Conservation (phyloP, 208 protist species). For the Crithidia mellificae region DNA sequence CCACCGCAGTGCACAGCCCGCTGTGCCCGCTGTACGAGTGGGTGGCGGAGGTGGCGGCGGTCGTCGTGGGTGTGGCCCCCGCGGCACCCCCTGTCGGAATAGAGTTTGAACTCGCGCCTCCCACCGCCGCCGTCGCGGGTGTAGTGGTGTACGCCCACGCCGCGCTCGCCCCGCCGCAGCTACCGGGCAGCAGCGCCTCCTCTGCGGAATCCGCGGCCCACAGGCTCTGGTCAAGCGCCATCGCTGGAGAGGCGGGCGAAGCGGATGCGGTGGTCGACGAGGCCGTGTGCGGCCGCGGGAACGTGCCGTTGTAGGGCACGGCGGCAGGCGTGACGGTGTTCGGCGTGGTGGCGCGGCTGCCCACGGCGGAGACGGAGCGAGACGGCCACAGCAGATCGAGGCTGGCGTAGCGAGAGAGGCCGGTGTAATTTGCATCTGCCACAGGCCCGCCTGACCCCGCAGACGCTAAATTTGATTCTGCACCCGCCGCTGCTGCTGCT, state of each 20-base stretch:
- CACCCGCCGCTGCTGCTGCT: too few relatives aligned
- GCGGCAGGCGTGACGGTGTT: background rate
- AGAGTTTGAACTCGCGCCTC: too few relatives aligned
- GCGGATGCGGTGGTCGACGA: background rate
- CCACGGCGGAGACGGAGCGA: background rate
- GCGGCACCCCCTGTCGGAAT: too few relatives aligned
- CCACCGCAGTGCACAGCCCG: background rate
- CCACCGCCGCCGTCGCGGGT: too few relatives aligned
- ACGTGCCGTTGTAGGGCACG: background rate
- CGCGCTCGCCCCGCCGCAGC: conserved; percentile 13
- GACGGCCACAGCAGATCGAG: conserved; percentile 18
- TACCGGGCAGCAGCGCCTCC: conserved; percentile 38
- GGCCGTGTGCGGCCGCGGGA: background rate
- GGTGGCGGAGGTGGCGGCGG: background rate
- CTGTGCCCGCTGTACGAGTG: background rate
- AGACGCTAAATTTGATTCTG: too few relatives aligned
- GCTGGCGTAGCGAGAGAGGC: conserved; percentile 10
- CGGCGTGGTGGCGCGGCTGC: conserved; percentile 16
- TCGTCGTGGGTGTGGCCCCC: background rate
- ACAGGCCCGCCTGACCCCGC: background rate
- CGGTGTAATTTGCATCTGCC: background rate
- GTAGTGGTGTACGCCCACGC: conserved; percentile 11
- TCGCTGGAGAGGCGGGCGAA: conserved; percentile 14
- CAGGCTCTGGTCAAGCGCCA: background rate
- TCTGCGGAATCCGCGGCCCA: conserved; percentile 23